Percentiles rank a stretch among this genome's conserved stretches.
Conservation (phyloP, 2,329 filamentous ascomycete genomes). For the Cladorrhinum sp. region DNA sequence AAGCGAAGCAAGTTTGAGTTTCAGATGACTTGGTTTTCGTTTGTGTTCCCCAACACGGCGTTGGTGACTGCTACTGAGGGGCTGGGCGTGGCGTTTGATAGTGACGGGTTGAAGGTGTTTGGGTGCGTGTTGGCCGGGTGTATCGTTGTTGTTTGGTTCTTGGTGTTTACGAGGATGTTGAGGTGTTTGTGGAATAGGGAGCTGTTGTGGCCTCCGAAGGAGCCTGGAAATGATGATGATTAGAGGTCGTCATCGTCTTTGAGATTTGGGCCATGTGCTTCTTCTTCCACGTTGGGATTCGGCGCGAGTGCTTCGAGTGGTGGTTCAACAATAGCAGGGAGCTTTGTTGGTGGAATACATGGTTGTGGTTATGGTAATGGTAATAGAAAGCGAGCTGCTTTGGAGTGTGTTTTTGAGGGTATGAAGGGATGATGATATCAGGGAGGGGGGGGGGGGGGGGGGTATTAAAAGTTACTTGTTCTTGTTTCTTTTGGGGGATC, state of each 20-base stretch:
- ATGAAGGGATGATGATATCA: not conserved
- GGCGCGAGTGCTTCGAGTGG: not conserved
- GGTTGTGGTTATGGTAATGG: not conserved
- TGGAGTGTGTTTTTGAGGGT: not conserved
- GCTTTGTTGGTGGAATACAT: not conserved
- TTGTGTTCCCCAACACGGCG: conserved; percentile 78
- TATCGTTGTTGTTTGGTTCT: conserved; percentile 64
- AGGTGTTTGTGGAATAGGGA: conserved; percentile 62
- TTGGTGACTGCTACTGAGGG: conserved; percentile 71
- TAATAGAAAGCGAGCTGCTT: not conserved
- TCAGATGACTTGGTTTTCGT: conserved; percentile 83
- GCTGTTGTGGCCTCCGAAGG: conserved; percentile 39
- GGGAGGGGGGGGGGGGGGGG: not conserved
- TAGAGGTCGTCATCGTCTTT: not conserved
- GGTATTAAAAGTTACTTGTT: not conserved
- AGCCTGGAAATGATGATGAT: not conserved
- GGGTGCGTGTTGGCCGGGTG: conserved; percentile 66
- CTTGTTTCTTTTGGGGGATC: not conserved
- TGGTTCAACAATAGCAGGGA: not conserved
- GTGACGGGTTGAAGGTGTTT: conserved; percentile 59
- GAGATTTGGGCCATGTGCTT: not conserved
- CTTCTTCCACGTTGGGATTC: too few relatives aligned
- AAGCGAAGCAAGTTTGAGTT: conserved; percentile 60
- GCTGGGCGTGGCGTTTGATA: conserved; percentile 61
- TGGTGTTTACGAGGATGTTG: conserved; percentile 69